Percentiles rank a stretch among this genome's conserved stretches.
These are phyloP conservation scores for Coniella vitis DNA, from an alignment of 2,329 filamentous ascomycete species.

Conservation along the genomic window DNA sequence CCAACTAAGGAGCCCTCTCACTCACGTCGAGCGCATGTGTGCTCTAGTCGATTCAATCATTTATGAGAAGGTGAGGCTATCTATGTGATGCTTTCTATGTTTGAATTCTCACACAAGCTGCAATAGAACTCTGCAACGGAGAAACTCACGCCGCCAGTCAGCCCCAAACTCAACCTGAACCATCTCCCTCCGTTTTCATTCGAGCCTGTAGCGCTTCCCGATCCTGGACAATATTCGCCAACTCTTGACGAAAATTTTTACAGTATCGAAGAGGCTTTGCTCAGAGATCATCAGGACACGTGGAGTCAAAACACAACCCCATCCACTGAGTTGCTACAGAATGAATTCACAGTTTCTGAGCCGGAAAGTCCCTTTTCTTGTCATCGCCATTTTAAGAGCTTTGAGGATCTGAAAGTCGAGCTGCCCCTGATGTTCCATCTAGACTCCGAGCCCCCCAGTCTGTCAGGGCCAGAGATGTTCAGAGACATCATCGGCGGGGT, in stretches of 20 bases:
- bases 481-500: slow-evolving; percentile 15
- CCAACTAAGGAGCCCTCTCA: slow-evolving; percentile 17
- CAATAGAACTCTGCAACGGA: slow-evolving; percentile 12
- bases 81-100: not conserved
- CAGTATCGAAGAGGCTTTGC: slow-evolving; percentile 19
- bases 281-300: slow-evolving; percentile 17
- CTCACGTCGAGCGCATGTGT: slow-evolving; percentile 13
- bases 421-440: slow-evolving; percentile 18
- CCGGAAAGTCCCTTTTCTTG: slow-evolving; percentile 6
- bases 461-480: slow-evolving; percentile 3
- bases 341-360: not conserved
- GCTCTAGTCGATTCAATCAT: slow-evolving; percentile 11
- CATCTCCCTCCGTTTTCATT: slow-evolving; percentile 17
- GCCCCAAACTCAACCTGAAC: slow-evolving; percentile 14
- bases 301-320: slow-evolving; percentile 18
- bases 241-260: slow-evolving; percentile 20
- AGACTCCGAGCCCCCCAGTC: not conserved
- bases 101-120: not conserved
- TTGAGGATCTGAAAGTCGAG: slow-evolving; percentile 19
- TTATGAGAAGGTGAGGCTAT: slow-evolving; percentile 19
- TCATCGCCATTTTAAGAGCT: not conserved
- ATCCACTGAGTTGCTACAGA: slow-evolving; percentile 6
- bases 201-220: slow-evolving; percentile 17
- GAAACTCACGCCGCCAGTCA: slow-evolving; percentile 21
- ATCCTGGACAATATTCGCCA: slow-evolving; percentile 18